These are phyloP conservation scores for Solanum arcanum DNA, from an alignment of 257 asterid species.

Conservation along the genomic window DNA sequence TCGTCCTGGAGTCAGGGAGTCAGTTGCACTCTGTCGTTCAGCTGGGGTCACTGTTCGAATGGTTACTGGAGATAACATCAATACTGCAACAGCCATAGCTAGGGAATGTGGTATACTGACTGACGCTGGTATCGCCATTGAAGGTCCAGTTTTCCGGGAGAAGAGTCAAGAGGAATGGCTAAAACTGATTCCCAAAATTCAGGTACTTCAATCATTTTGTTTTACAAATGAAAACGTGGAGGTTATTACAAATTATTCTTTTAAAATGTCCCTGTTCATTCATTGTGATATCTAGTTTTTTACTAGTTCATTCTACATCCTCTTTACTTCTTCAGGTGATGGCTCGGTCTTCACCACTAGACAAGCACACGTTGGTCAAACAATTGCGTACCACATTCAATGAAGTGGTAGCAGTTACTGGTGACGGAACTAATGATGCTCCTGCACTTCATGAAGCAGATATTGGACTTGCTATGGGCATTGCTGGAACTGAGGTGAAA, in stretches of 20 bases:
- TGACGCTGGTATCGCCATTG: constrained; percentile 83
- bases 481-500: constrained; percentile 89
- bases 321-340: constrained; percentile 39
- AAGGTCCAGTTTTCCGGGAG: constrained; percentile 83
- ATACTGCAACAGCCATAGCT: constrained; percentile 90
- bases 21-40: constrained; percentile 80
- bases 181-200: constrained; percentile 67
- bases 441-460: constrained; percentile 99
- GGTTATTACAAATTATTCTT: neutral
- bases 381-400: constrained; percentile 72
- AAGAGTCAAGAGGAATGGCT: constrained; percentile 66
- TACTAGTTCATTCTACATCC: neutral
- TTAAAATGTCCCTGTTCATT: neutral
- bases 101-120: constrained; percentile 94
- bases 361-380: constrained; percentile 84
- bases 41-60: constrained; percentile 88
- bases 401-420: constrained; percentile 96
- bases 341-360: constrained; percentile 96
- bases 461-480: constrained; percentile 97
- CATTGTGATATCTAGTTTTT: neutral
- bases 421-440: constrained; percentile 97
- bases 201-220: constrained; percentile 27
- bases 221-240: neutral
- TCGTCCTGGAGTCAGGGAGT: constrained; percentile 82
- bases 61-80: constrained; percentile 95